Conservation (phyloP, 1,139 yeast species). For the Blastobotrys proliferans region DNA sequence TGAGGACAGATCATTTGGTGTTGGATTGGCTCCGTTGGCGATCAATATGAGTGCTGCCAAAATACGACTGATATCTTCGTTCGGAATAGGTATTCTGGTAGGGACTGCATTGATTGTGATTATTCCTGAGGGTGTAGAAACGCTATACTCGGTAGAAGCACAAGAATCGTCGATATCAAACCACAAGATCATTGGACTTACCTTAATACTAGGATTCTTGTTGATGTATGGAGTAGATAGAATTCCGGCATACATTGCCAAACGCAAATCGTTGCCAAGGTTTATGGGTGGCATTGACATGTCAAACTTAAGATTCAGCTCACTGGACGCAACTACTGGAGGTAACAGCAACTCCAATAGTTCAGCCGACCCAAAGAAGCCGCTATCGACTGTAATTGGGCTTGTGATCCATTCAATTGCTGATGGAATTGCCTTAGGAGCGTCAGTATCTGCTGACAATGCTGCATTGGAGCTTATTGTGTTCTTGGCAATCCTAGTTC, state of each 20-base stretch:
- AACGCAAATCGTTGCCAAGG: constrained; percentile 8
- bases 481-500: constrained; percentile 59
- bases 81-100: constrained; percentile 60
- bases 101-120: constrained; percentile 63
- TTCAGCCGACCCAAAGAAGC: neutral
- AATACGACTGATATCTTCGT: constrained; percentile 40
- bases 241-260: constrained; percentile 22
- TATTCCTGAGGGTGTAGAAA: constrained; percentile 66
- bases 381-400: constrained; percentile 48
- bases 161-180: constrained; percentile 13
- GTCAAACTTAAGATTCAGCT: constrained; percentile 18
- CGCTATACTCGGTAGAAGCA: constrained; percentile 34
- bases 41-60: constrained; percentile 32
- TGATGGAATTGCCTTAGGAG: constrained; percentile 74
- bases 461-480: constrained; percentile 48
- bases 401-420: constrained; percentile 62
- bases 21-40: constrained; percentile 39
- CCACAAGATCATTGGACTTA: constrained; percentile 31
- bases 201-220: constrained; percentile 48
- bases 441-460: constrained; percentile 48
- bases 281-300: constrained; percentile 16
- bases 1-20: constrained; percentile 30
- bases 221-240: constrained; percentile 50
- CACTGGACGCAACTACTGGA: constrained; percentile 7
- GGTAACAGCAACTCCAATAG: neutral